These are phyloP conservation scores for Tillandsia leiboldiana DNA, from an alignment of 176 grass and related monocot genomes.

Conservation along the genomic window DNA sequence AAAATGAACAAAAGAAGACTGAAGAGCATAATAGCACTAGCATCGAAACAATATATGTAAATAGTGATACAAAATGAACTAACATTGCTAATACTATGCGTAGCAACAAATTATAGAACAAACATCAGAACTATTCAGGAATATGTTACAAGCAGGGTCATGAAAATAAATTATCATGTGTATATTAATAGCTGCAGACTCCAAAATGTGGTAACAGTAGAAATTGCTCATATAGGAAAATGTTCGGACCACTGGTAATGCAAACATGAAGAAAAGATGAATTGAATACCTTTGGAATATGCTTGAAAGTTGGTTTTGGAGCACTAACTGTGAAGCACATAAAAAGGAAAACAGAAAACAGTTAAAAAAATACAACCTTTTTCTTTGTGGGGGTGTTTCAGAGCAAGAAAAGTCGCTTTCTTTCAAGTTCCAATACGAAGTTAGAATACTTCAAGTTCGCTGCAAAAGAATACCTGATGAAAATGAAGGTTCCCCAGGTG, in stretches of 20 bases:
- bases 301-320: conserved; percentile 68
- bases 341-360: background rate
- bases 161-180: too few relatives aligned
- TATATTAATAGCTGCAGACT: too few relatives aligned
- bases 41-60: too few relatives aligned
- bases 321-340: conserved; percentile 36
- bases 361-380: background rate
- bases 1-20: too few relatives aligned
- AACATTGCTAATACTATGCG: too few relatives aligned
- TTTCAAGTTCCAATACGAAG: background rate
- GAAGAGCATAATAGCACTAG: too few relatives aligned
- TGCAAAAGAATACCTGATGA: conserved; percentile 37
- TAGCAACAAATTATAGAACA: too few relatives aligned
- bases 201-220: background rate
- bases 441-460: background rate
- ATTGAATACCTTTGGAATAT: conserved; percentile 76
- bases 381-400: too few relatives aligned
- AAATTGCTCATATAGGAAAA: background rate
- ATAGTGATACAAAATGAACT: too few relatives aligned
- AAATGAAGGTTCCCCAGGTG: conserved; percentile 66
- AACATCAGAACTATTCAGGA: too few relatives aligned
- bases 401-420: too few relatives aligned
- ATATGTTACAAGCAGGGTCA: too few relatives aligned
- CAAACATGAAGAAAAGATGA: background rate
- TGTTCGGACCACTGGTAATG: background rate